A percentile compares a stretch with the other conserved stretches of the same genome.
Conservation (phyloP, 805 yeast species). For the Suhomyces emberorum region DNA sequence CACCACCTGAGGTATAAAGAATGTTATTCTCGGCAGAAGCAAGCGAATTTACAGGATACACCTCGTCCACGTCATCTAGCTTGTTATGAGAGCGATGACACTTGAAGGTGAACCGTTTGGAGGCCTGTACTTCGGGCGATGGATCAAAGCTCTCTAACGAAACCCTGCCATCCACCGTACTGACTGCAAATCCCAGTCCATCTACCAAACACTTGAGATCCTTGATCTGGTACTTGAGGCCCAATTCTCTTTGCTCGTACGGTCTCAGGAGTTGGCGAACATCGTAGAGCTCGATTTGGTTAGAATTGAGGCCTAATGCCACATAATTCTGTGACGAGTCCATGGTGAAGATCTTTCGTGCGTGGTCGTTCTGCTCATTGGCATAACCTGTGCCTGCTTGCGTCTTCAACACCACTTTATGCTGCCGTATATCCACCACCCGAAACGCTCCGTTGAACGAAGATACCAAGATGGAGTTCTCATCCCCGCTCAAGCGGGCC, state of each 20-base stretch:
- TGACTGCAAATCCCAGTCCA: constrained; percentile 56
- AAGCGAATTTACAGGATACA: constrained; percentile 50
- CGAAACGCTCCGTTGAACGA: constrained; percentile 60
- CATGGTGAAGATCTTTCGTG: constrained; percentile 55
- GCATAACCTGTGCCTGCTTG: constrained; percentile 13
- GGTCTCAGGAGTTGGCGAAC: constrained; percentile 45
- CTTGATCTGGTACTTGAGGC: constrained; percentile 63
- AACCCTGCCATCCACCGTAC: constrained; percentile 81
- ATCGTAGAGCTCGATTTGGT: constrained; percentile 58
- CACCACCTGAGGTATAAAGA: constrained; percentile 53
- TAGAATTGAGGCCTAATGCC: constrained; percentile 52
- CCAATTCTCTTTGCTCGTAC: constrained; percentile 53
- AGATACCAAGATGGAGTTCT: constrained; percentile 40
- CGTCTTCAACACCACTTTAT: constrained; percentile 9
- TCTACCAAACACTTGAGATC: constrained; percentile 53
- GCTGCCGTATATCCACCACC: constrained; percentile 40
- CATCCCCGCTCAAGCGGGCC: constrained; percentile 6
- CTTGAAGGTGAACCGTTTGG: constrained; percentile 69
- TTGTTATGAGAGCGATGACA: constrained; percentile 58
- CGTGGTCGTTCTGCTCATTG: too few relatives aligned
- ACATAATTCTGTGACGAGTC: constrained; percentile 47
- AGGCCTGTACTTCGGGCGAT: constrained; percentile 36
- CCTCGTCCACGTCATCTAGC: constrained; percentile 44
- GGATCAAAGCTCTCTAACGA: constrained; percentile 67
- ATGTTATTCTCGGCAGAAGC: constrained; percentile 40